Conservation (phyloP, 352 stramenopile species). For the Pythium aquatile region DNA sequence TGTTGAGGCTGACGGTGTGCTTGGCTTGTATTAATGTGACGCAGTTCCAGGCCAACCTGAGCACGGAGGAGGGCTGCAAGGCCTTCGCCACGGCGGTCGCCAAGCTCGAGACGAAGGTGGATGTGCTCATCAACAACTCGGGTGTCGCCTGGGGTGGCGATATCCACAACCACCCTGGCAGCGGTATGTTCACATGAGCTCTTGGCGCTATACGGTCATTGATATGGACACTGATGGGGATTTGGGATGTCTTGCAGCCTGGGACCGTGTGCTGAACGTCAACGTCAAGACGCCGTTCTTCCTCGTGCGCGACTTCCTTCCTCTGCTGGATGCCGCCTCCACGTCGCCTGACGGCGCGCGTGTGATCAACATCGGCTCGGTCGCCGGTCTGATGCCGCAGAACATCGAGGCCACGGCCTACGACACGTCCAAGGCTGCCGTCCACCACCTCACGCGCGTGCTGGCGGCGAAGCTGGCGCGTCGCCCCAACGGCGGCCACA, state of each 20-base stretch:
- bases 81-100: constrained; percentile 77
- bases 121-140: constrained; percentile 97
- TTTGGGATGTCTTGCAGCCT: constrained; percentile 47
- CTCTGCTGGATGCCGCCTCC: constrained; percentile 78
- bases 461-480: constrained; percentile 89
- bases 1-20: background rate
- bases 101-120: constrained; percentile 65
- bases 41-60: constrained; percentile 76
- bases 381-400: constrained; percentile 81
- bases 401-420: constrained; percentile 92
- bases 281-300: constrained; percentile 97
- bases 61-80: constrained; percentile 76
- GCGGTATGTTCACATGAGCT: constrained; percentile 19
- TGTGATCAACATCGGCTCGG: constrained; percentile 77
- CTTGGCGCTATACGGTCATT: background rate
- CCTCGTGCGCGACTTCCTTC: constrained; percentile 87
- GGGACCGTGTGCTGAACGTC: constrained; percentile 90
- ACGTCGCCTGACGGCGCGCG: constrained; percentile 44
- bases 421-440: constrained; percentile 92
- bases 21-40: background rate
- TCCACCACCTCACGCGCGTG: constrained; percentile 93
- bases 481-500: constrained; percentile 76
- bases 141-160: constrained; percentile 51
- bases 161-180: constrained; percentile 36
- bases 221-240: background rate